Evolutionary conservation across 495 filamentous ascomycete genomes (phyloP).

Genomic region (Tetracladium setigerum): DNA sequence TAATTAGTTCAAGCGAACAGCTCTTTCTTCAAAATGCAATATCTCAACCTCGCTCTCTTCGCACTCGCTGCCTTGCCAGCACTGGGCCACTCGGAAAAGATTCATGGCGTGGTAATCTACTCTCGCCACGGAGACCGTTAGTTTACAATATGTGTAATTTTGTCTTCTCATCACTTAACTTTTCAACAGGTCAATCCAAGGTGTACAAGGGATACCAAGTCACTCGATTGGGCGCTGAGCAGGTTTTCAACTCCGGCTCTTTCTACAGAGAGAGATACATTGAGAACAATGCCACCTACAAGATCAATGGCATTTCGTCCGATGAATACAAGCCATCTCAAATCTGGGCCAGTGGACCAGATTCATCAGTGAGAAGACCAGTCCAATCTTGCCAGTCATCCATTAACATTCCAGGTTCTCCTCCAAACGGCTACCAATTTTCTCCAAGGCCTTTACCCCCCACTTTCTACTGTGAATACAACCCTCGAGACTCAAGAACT

Average conservation of each 20-base stretch:
- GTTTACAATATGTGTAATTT: constrained; percentile 32
- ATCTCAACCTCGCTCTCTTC: not conserved
- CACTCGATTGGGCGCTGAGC: constrained; percentile 49
- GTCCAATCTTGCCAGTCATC: too few relatives aligned
- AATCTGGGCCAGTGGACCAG: constrained; percentile 37
- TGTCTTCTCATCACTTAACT: not conserved
- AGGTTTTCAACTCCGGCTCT: constrained; percentile 52
- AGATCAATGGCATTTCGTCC: constrained; percentile 50
- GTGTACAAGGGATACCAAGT: not conserved
- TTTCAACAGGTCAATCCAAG: not conserved
- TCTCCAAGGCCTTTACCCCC: constrained; percentile 77
- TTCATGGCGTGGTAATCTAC: constrained; percentile 62
- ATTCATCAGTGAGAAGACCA: too few relatives aligned
- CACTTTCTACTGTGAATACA: constrained; percentile 37
- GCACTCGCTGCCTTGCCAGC: constrained; percentile 20
- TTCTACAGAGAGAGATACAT: constrained; percentile 60
- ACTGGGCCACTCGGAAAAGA: constrained; percentile 41
- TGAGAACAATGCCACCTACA: constrained; percentile 32
- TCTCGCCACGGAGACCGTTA: constrained; percentile 63
- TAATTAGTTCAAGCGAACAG: too few relatives aligned
- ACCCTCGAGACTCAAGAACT: constrained; percentile 38
- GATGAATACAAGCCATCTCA: constrained; percentile 50
- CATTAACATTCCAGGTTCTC: constrained; percentile 46
- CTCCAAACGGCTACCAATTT: constrained; percentile 68
- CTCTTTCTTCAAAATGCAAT: too few relatives aligned